These are phyloP conservation scores for Aspergillus unguis DNA, from an alignment of 2,329 filamentous ascomycete genomes.

Conservation along the genomic window DNA sequence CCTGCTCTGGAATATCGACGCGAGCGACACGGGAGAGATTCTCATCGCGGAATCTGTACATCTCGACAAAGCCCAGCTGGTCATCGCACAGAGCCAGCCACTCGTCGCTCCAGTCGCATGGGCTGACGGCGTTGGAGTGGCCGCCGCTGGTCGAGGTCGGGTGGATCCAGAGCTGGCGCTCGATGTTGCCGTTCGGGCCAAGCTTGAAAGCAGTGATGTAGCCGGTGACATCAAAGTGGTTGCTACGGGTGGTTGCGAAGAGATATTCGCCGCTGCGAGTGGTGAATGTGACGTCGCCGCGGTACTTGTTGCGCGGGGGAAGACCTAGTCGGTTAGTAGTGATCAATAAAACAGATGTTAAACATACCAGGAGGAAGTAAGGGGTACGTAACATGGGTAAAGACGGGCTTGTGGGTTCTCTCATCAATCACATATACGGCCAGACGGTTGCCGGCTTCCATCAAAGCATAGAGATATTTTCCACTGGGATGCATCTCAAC, in stretches of 20 bases:
- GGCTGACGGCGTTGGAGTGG: constrained; percentile 82
- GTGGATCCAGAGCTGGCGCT: constrained; percentile 74
- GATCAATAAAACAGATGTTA: not conserved
- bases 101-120: constrained; percentile 79
- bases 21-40: constrained; percentile 73
- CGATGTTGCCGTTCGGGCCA: constrained; percentile 64
- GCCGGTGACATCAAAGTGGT: constrained; percentile 70
- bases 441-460: constrained; percentile 84
- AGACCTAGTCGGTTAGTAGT: constrained; percentile 22
- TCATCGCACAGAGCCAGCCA: constrained; percentile 90
- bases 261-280: constrained; percentile 69
- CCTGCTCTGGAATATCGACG: constrained; percentile 75
- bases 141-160: constrained; percentile 84
- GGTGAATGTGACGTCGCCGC: constrained; percentile 77
- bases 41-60: constrained; percentile 83
- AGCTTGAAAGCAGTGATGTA: constrained; percentile 81
- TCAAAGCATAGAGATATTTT: constrained; percentile 77
- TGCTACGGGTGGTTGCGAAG: constrained; percentile 79
- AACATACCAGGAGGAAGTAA: constrained; percentile 71
- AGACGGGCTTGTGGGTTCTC: constrained; percentile 68
- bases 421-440: constrained; percentile 79
- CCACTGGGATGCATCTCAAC: constrained; percentile 77
- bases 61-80: constrained; percentile 80
- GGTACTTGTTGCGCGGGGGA: constrained; percentile 60
- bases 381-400: constrained; percentile 72